Evolutionary conservation across 768 basidiomycete species (phyloP), one percentile per base, ranked within the genome.

Genomic region (Trametes maxima): DNA sequence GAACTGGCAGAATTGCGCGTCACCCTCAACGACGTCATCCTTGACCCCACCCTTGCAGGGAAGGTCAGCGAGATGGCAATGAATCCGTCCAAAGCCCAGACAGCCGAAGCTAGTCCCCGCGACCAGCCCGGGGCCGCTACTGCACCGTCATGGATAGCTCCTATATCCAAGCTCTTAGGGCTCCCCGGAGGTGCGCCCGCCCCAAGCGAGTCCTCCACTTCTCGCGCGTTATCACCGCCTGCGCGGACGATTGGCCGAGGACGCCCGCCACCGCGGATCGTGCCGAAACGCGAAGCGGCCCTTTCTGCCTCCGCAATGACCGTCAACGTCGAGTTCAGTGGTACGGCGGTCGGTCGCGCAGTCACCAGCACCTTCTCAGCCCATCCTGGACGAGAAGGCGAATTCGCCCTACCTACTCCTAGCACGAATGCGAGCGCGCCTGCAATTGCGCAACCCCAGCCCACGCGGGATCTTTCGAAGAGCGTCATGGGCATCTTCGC

Each of bases 291-390:
- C 25, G 84, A 85, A 0, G 90, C 95, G 2, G 93, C 92, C 12
- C 83, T 94, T 33, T 87, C 90, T 12, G 93, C 97, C 11, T 92
- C 92, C 21, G 80, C 91, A 2, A 95, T 92, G 50, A 95, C 94
- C 1, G 95, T 98, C 67, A 97, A 95, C 60, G 96, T 99, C 57
- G 95, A 97, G 78, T 98, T 98, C 74, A 91, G 87, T 3, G 89
- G 91, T 3, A 76, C 83, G 1, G 90, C 85, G 11, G 77, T 80
- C 13, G 82, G 85, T n/a, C 77, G 83, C 61, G 82, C 84, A 7
- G 76, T 84, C 55, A 80, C 82, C 21, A 82, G 74, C 56, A 73
- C 76, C 46, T 74, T 73, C 36, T 60, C 69, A 6, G 67, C 67
- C 1, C 66, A 67, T 35, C 67, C 69, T 0, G 55, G 13, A 11